These are phyloP conservation scores for Macrolepiota dolichaula DNA, from an alignment of 768 basidiomycete species.

Conservation along the genomic window DNA sequence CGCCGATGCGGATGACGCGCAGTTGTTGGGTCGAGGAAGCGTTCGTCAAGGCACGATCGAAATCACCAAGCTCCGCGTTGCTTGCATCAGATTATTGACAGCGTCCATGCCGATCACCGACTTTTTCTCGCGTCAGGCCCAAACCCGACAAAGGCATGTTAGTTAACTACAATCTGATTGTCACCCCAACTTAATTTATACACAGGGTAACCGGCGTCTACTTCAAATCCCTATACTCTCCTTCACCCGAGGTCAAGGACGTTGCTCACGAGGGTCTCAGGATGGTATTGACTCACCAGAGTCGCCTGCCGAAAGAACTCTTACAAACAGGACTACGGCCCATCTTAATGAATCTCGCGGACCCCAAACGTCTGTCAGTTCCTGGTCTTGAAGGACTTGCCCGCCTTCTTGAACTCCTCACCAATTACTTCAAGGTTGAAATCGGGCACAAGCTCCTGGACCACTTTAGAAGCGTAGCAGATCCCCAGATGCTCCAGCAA, in stretches of 20 bases:
- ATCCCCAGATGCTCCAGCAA: conserved; percentile 77
- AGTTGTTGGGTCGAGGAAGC: conserved; percentile 70
- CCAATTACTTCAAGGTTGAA: conserved; percentile 99
- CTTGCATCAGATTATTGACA: conserved; percentile 89
- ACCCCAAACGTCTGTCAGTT: conserved; percentile 90
- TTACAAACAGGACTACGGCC: conserved; percentile 94
- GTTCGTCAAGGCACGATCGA: conserved; percentile 77
- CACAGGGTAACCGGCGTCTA: conserved; percentile 89
- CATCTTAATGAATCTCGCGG: conserved; percentile 96
- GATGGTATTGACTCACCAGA: conserved; percentile 86
- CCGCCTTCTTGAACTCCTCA: conserved; percentile 87
- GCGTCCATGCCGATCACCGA: conserved; percentile 95
- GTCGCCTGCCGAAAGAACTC: conserved; percentile 90
- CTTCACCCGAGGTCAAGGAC: conserved; percentile 87
- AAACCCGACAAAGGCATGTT: conserved; percentile 78
- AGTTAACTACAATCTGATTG: neutral
- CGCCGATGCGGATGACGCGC: conserved; percentile 93
- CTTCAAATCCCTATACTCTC: conserved; percentile 97
- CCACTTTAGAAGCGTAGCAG: conserved; percentile 91
- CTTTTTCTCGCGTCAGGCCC: conserved; percentile 82
- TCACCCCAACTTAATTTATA: neutral
- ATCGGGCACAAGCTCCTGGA: conserved; percentile 97
- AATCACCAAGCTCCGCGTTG: conserved; percentile 86
- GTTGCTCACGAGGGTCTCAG: conserved; percentile 92
- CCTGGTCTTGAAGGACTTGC: conserved; percentile 92